A percentile compares a stretch with the other conserved stretches of the same genome.
Conservation (phyloP, 139 green algal genomes). For the Chlorella sp. region DNA sequence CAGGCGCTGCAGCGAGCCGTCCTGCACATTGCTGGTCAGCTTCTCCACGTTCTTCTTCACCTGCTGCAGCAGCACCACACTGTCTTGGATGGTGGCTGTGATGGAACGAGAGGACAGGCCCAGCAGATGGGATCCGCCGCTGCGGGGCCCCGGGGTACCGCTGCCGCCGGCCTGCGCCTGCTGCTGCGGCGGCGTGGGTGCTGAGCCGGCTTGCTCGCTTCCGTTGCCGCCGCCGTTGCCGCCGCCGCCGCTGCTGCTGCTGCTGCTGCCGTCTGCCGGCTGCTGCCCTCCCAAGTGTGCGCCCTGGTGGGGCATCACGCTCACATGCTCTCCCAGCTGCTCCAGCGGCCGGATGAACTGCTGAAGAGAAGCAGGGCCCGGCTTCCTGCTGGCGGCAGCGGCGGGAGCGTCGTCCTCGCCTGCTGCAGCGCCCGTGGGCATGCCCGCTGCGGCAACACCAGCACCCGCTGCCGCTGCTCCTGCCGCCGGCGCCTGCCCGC, state of each 20-base stretch:
- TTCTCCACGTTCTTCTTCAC: constrained; percentile 17
- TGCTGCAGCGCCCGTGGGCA: background rate
- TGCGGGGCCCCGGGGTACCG: background rate
- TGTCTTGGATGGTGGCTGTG: constrained; percentile 34
- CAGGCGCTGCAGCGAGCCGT: constrained; percentile 46
- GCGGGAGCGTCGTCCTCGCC: background rate
- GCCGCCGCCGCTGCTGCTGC: background rate
- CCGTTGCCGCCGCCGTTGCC: background rate
- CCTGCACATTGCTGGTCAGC: constrained; percentile 51
- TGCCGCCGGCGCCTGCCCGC: background rate
- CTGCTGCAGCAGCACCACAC: constrained; percentile 25
- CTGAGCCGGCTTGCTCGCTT: background rate
- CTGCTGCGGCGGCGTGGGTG: background rate
- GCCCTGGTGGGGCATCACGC: constrained; percentile 17
- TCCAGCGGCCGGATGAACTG: constrained; percentile 31
- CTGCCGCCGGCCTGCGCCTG: background rate
- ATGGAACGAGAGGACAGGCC: constrained; percentile 35
- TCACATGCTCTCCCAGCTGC: constrained; percentile 17
- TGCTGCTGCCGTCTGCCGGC: background rate
- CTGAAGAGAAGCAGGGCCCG: background rate
- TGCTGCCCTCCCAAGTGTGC: background rate
- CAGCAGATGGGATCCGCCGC: background rate
- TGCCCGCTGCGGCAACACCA: background rate
- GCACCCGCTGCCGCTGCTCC: background rate
- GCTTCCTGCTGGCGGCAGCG: background rate